Evolutionary conservation across 2,329 filamentous ascomycete species (phyloP).

Genomic region (Trichoderma endophyticum): DNA sequence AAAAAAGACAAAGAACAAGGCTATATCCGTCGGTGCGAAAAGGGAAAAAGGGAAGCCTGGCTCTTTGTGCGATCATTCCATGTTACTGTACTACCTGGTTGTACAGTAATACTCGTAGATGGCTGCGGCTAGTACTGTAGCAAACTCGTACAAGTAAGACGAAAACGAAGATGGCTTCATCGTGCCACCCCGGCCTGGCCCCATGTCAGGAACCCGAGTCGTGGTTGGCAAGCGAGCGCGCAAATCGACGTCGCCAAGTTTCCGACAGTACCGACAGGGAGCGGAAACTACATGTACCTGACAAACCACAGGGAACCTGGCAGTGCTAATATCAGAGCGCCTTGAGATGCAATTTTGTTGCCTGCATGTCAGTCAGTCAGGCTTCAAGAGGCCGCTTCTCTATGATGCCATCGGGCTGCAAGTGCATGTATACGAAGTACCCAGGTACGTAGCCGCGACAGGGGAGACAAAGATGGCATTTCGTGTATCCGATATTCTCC

Average conservation of each 20-base stretch:
- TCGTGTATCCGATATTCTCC: background rate
- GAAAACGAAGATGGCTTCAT: constrained; percentile 5
- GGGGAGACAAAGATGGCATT: background rate
- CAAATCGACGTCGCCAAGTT: constrained; percentile 15
- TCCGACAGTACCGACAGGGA: constrained; percentile 15
- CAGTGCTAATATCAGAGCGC: background rate
- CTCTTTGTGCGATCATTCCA: background rate
- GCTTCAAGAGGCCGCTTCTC: background rate
- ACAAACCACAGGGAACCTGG: background rate
- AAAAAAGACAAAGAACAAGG: background rate
- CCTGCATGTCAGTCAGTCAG: background rate
- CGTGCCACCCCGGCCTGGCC: background rate
- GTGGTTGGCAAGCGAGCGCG: constrained; percentile 15
- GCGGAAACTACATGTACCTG: background rate
- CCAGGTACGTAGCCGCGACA: background rate
- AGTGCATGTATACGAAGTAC: background rate
- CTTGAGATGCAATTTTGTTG: background rate
- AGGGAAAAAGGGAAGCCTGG: background rate
- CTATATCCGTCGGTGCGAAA: background rate
- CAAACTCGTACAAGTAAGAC: background rate
- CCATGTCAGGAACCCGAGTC: constrained; percentile 16
- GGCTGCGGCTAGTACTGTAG: background rate
- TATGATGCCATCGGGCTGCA: background rate
- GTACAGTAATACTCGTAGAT: background rate
- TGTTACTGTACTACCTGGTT: background rate